Evolutionary conservation across 345 rosid genomes (phyloP).

Genomic region (Brassica juncea): DNA sequence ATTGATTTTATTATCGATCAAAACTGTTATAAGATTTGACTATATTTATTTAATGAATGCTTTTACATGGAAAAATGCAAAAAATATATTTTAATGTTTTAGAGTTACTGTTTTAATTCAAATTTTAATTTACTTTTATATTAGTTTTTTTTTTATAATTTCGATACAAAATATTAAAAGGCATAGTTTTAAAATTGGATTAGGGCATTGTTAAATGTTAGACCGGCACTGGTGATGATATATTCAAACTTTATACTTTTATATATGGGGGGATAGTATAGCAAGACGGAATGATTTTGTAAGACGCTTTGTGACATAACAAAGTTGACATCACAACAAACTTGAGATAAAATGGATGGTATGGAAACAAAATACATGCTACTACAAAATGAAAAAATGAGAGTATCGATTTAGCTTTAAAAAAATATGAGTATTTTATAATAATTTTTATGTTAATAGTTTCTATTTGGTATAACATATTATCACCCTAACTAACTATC

Average conservation of each 20-base stretch:
- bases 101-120: too few species aligned
- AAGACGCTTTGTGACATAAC: constrained; percentile 12
- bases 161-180: too few species aligned
- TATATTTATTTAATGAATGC: too few species aligned
- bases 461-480: constrained; percentile 3
- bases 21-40: too few species aligned
- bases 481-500: background rate
- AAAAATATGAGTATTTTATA: background rate
- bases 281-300: constrained; percentile 18
- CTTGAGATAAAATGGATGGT: constrained; percentile 19
- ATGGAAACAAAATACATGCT: constrained; percentile 28
- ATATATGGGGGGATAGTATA: background rate
- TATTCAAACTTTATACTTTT: constrained; percentile 5
- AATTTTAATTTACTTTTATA: too few species aligned
- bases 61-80: too few species aligned
- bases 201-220: too few species aligned
- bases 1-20: too few species aligned
- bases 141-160: too few species aligned
- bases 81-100: too few species aligned
- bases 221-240: too few species aligned
- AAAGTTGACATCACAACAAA: background rate
- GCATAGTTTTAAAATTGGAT: too few species aligned
- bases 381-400: constrained; percentile 1
- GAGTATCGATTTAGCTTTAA: constrained; percentile 24
- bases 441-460: background rate